Percentiles rank a stretch among this genome's conserved stretches.
Conservation (phyloP, 352 stramenopile species). For the Globisporangium alternatum region DNA sequence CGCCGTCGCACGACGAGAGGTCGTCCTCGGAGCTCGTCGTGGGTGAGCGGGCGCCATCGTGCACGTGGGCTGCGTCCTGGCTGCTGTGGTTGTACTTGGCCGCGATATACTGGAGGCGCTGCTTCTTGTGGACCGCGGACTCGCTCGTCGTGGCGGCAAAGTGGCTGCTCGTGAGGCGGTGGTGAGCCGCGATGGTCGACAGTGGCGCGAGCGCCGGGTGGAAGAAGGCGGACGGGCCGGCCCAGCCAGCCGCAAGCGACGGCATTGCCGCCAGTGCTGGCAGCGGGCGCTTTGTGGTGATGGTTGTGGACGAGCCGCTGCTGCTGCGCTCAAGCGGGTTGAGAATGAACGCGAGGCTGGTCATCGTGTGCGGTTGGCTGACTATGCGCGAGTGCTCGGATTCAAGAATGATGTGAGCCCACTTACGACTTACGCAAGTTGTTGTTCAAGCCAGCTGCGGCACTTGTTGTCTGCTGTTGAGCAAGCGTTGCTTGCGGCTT, state of each 20-base stretch:
- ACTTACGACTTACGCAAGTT: background rate
- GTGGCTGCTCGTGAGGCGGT: background rate
- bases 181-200: conserved; percentile 11
- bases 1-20: conserved; percentile 19
- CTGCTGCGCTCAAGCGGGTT: conserved; percentile 16
- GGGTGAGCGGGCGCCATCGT: conserved; percentile 22
- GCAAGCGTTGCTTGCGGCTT: background rate
- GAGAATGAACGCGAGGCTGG: conserved; percentile 22
- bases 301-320: background rate
- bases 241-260: background rate
- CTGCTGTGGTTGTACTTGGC: conserved; percentile 6
- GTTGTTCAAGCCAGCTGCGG: conserved; percentile 3
- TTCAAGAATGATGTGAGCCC: conserved; percentile 9
- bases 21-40: conserved; percentile 16
- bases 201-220: background rate
- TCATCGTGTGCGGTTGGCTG: conserved; percentile 8
- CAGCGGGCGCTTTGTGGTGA: conserved; percentile 1
- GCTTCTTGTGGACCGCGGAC: background rate
- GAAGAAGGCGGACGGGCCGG: background rate
- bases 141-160: background rate
- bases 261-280: conserved; percentile 9
- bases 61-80: background rate
- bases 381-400: background rate
- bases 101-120: background rate
- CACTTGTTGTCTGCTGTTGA: background rate